phyloP scores from a whole-genome alignment of 2,329 filamentous ascomycete genomes.

The Colletotrichum sp. region DNA sequence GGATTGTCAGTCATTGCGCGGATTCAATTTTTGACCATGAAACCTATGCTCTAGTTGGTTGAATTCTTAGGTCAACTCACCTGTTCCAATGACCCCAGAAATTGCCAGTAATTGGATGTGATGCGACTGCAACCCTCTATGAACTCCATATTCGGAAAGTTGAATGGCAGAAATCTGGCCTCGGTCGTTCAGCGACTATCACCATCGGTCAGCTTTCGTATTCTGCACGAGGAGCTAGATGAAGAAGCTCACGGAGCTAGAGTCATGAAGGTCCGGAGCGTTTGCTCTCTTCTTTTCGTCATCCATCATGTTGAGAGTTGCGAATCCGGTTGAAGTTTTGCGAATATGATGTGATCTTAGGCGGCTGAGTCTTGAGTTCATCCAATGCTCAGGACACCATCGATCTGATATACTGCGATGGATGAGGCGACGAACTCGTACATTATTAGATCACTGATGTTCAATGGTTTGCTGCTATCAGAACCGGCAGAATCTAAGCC shows the following conservation, averaged over 20 bases:
- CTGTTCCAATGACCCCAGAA: not conserved
- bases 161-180: not conserved
- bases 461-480: not conserved
- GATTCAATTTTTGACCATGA: not conserved
- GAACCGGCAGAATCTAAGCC: not conserved
- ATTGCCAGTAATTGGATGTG: not conserved
- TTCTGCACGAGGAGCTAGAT: not conserved
- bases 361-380: not conserved
- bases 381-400: not conserved
- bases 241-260: not conserved
- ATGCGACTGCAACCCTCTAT: not conserved
- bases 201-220: not conserved
- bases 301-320: not conserved
- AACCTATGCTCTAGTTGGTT: not conserved
- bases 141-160: not conserved
- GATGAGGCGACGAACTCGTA: not conserved
- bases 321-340: not conserved
- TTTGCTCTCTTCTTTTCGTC: not conserved
- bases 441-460: not conserved
- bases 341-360: not conserved
- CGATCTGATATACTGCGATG: not conserved
- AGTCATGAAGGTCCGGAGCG: not conserved
- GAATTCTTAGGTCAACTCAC: not conserved
- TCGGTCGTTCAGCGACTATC: not conserved
- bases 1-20: not conserved